Percentiles rank a stretch among this genome's conserved stretches.
phyloP scores from a whole-genome alignment of 768 basidiomycete species.

The Russula lepida region DNA sequence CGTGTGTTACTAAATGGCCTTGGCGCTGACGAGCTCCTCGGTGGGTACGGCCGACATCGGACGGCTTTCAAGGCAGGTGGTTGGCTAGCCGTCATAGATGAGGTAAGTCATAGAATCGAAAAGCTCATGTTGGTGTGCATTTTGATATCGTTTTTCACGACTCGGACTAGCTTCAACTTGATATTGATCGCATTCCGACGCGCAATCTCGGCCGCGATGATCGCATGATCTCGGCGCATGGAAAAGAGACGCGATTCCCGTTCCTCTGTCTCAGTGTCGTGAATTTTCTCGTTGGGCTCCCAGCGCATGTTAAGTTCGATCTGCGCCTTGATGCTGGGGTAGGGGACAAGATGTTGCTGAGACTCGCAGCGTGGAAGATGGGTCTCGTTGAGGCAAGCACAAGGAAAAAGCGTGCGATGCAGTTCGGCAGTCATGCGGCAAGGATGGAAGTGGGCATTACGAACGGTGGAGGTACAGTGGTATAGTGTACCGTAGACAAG shows the following conservation, averaged over 20 bases:
- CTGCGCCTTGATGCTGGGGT: slow-evolving; percentile 61
- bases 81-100: slow-evolving; percentile 72
- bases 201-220: slow-evolving; percentile 94
- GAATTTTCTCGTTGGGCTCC: slow-evolving; percentile 65
- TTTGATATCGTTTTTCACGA: neutral
- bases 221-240: slow-evolving; percentile 82
- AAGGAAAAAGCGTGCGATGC: slow-evolving; percentile 91
- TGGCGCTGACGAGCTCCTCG: slow-evolving; percentile 92
- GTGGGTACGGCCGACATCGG: slow-evolving; percentile 88
- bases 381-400: slow-evolving; percentile 67
- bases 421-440: slow-evolving; percentile 87
- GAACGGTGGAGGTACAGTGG: slow-evolving; percentile 36
- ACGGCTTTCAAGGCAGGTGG: slow-evolving; percentile 57
- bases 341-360: slow-evolving; percentile 84
- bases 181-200: slow-evolving; percentile 77
- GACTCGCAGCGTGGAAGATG: slow-evolving; percentile 61
- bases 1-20: slow-evolving; percentile 83
- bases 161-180: slow-evolving; percentile 74
- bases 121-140: neutral
- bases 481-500: neutral
- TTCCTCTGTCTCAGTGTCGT: slow-evolving; percentile 80
- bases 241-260: slow-evolving; percentile 88
- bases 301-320: slow-evolving; percentile 79
- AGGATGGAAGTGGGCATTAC: slow-evolving; percentile 62
- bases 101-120: slow-evolving; percentile 40